These are phyloP conservation scores for Ploettnerulaceae sp. DNA, from an alignment of 2,329 filamentous ascomycete species.

Conservation along the genomic window DNA sequence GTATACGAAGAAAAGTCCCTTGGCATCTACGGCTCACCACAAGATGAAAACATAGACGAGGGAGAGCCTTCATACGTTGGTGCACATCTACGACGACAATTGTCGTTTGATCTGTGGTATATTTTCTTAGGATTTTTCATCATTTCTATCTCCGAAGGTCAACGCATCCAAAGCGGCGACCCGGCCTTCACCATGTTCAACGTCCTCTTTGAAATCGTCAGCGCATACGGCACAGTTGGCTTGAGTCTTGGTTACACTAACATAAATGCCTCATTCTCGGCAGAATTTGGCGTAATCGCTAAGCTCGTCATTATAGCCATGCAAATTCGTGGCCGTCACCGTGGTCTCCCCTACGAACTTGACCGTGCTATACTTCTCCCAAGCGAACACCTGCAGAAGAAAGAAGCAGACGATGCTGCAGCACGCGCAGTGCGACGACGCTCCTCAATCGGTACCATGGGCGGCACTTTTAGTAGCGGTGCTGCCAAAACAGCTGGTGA, in stretches of 20 bases:
- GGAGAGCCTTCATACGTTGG: conserved; percentile 75
- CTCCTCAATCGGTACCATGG: conserved; percentile 16
- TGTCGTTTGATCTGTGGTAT: conserved; percentile 97
- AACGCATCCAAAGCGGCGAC: conserved; percentile 54
- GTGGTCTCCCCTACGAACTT: conserved; percentile 62
- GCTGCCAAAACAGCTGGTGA: conserved; percentile 13
- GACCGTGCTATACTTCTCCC: conserved; percentile 67
- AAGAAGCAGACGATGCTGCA: conserved; percentile 46
- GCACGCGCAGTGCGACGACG: conserved; percentile 13
- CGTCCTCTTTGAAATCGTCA: conserved; percentile 79
- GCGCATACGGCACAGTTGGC: conserved; percentile 91
- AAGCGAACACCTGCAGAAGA: conserved; percentile 56
- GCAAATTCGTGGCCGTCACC: conserved; percentile 65
- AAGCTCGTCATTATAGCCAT: conserved; percentile 66
- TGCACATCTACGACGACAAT: conserved; percentile 83
- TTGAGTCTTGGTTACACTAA: conserved; percentile 76
- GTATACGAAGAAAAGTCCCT: conserved; percentile 91
- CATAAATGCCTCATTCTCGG: conserved; percentile 75
- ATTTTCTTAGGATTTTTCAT: conserved; percentile 92
- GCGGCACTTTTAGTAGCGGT: conserved; percentile 11
- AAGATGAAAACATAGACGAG: conserved; percentile 46
- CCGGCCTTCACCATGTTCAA: conserved; percentile 63
- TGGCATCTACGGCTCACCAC: conserved; percentile 60
- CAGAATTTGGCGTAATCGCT: conserved; percentile 63
- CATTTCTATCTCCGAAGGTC: conserved; percentile 82